Percentiles rank a stretch among this genome's conserved stretches.
Conservation (phyloP, 768 basidiomycete species). For the Rhodosporidiobolus sp. region DNA sequence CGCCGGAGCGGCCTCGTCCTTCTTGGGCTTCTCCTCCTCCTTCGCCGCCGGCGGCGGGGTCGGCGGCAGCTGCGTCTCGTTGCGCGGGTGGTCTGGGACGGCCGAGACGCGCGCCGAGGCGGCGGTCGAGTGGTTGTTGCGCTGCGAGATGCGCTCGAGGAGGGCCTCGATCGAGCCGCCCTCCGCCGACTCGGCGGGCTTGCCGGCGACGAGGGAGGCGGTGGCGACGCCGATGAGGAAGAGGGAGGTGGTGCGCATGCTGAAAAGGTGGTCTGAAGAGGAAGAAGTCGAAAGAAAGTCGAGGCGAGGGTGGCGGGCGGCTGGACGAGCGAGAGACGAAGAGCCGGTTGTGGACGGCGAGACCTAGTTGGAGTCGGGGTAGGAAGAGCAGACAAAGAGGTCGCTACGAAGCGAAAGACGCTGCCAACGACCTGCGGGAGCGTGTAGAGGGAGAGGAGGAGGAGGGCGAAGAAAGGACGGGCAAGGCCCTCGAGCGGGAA, state of each 20-base stretch:
- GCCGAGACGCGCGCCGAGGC: not conserved
- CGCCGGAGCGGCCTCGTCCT: not conserved
- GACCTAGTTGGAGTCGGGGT: conserved; percentile 13
- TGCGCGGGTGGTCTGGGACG: not conserved
- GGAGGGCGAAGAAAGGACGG: not conserved
- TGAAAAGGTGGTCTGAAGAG: not conserved
- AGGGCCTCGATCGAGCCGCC: conserved; percentile 27
- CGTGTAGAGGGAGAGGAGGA: not conserved
- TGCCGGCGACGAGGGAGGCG: conserved; percentile 11
- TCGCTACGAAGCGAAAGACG: not conserved
- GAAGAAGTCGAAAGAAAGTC: not conserved
- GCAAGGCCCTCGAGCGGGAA: no score
- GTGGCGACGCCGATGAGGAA: conserved; percentile 11
- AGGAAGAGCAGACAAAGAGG: not conserved
- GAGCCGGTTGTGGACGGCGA: conserved; percentile 37
- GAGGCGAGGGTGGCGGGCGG: not conserved
- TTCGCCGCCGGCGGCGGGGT: not conserved
- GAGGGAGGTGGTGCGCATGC: conserved; percentile 22
- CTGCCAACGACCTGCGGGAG: conserved; percentile 5
- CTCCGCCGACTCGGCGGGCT: not conserved
- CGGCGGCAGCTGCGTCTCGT: not conserved
- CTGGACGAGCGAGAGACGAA: not conserved
- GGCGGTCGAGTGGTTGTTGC: not conserved
- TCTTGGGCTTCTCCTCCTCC: not conserved
- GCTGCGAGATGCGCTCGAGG: conserved; percentile 24